Percentiles rank a stretch among this genome's conserved stretches.
These are phyloP conservation scores for Termitomyces sp. DNA, from an alignment of 1,284 basidiomycete genomes.

Conservation along the genomic window DNA sequence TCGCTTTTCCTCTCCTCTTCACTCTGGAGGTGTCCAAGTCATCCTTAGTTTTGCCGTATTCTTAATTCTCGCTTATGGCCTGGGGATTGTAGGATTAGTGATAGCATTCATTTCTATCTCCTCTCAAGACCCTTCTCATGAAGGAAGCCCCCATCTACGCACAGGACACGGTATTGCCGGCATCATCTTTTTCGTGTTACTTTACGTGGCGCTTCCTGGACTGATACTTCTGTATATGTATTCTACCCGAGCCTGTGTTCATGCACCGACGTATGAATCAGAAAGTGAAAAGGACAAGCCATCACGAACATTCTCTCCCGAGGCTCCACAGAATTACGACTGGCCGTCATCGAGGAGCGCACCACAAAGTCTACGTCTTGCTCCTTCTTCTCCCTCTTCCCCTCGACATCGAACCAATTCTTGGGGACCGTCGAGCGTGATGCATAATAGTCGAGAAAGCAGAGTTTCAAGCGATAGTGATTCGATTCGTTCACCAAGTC, in stretches of 20 bases:
- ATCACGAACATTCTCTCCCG: constrained; percentile 34
- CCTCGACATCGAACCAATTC: constrained; percentile 46
- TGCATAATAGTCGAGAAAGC: constrained; percentile 41
- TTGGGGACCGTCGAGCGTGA: constrained; percentile 45
- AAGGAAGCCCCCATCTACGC: constrained; percentile 36
- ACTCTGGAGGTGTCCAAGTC: constrained; percentile 23
- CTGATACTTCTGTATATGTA: constrained; percentile 32
- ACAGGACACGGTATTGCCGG: constrained; percentile 62
- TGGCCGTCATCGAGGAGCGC: constrained; percentile 24
- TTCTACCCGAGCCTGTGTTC: constrained; percentile 7
- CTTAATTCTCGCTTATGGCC: constrained; percentile 47
- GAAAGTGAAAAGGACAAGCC: constrained; percentile 16
- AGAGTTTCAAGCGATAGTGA: constrained; percentile 46
- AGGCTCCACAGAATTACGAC: constrained; percentile 38
- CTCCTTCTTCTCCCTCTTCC: constrained; percentile 42
- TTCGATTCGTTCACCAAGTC: constrained; percentile 36
- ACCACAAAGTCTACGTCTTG: constrained; percentile 32
- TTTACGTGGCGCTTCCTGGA: constrained; percentile 53
- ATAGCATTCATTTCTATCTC: constrained; percentile 57
- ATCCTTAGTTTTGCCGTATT: constrained; percentile 34
- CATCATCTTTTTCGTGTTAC: constrained; percentile 51
- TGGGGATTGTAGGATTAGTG: constrained; percentile 57
- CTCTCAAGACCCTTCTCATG: constrained; percentile 11
- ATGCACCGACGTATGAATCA: constrained; percentile 13
- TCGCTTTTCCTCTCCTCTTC: constrained; percentile 45